These are phyloP conservation scores for Phellopilus nigrolimitatus DNA, from an alignment of 1,284 basidiomycete species.

Conservation along the genomic window DNA sequence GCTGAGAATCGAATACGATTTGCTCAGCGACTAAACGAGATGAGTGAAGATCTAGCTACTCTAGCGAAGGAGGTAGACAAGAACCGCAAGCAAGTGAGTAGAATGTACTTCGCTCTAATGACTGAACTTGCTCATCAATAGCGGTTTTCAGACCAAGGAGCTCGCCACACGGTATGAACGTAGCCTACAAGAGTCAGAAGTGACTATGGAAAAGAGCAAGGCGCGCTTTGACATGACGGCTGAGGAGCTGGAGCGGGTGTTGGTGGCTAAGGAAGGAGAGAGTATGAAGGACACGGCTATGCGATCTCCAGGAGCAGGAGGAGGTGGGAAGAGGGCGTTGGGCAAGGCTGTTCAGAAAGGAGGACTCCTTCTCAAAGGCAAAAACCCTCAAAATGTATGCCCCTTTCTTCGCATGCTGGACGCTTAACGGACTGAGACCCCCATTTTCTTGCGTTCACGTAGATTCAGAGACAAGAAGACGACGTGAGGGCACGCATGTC, in stretches of 20 bases:
- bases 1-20: conserved; percentile 88
- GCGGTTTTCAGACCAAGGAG: conserved; percentile 71
- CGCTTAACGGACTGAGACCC: too few relatives aligned
- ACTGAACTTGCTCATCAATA: conserved; percentile 12
- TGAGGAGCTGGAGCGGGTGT: conserved; percentile 92
- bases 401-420: conserved; percentile 7
- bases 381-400: conserved; percentile 84
- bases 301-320: conserved; percentile 39
- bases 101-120: conserved; percentile 23
- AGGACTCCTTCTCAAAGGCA: conserved; percentile 86
- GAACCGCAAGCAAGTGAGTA: conserved; percentile 74
- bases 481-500: conserved; percentile 87
- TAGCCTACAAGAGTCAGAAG: conserved; percentile 85
- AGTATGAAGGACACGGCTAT: conserved; percentile 75
- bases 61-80: conserved; percentile 92
- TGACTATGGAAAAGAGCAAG: conserved; percentile 86
- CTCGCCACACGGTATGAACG: conserved; percentile 85
- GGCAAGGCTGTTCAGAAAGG: conserved; percentile 91
- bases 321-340: conserved; percentile 71
- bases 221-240: conserved; percentile 82
- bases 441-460: conserved; percentile 22
- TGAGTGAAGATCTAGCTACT: conserved; percentile 89
- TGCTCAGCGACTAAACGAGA: conserved; percentile 83
- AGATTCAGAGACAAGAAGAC: conserved; percentile 93
- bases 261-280: conserved; percentile 94